Evolutionary conservation across 106 monocot genomes (phyloP), one percentile per base, ranked within the genome.

Genomic region (Dioscorea zingiberensis): DNA sequence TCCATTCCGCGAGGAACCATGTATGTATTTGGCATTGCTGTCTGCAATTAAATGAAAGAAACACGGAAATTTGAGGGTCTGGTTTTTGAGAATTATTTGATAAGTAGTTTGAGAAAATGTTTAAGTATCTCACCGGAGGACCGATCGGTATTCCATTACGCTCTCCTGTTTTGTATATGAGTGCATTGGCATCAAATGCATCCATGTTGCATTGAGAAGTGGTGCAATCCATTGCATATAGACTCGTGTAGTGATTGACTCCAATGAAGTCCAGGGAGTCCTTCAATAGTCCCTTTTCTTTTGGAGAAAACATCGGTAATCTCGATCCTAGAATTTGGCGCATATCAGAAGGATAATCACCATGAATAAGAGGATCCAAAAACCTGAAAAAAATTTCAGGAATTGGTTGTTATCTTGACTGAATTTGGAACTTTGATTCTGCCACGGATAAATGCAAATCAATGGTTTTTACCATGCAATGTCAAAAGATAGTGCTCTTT

Each of bases 1-100:
- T 88, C 84, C 58, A 88, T 81, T 16, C 88, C 88, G 3, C 59
- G 8, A 47, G 88, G 84, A 70, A 84, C 84, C 29, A 73, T 71
- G 25, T 78, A 70, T 15, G 64, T 47, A 14, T 6, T 25, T 8
- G 69, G 59, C 61, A 84, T 46, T 27, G 45, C 75, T 70, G 73
- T 79, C 86, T 86, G 66, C 65, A 66, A 58, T 22, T 44, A n/a
- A 25, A 8, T 38, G 6, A 10, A 38, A 38, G 9, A 38, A 38
- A 38, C 0, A 38, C 10, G 38, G n/a, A n/a, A n/a, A n/a, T n/a
- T n/a, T n/a, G n/a, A n/a, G n/a, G n/a, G n/a, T n/a, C n/a, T n/a
- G n/a, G n/a, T n/a, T n/a, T n/a, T n/a, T n/a, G n/a, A n/a, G n/a
- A n/a, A n/a, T n/a, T n/a, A n/a, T n/a, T n/a, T n/a, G n/a, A n/a